Percentiles rank a stretch among this genome's conserved stretches.
Evolutionary conservation across 2,329 filamentous ascomycete species (phyloP).

Genomic region (Neofusicoccum laricinum): DNA sequence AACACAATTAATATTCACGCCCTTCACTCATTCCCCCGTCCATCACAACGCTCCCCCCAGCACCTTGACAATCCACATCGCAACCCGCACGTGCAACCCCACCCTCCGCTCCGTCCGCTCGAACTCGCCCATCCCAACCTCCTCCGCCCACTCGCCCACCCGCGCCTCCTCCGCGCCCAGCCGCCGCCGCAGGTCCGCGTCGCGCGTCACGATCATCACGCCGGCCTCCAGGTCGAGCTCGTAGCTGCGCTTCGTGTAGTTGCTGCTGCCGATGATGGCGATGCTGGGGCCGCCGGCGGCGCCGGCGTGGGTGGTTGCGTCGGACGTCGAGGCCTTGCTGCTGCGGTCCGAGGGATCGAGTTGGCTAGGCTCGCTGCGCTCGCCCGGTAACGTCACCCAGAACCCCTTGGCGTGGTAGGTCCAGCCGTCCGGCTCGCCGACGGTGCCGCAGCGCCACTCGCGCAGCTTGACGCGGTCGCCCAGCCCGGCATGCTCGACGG

Average conservation of each 20-base stretch:
- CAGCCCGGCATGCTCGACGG: conserved; percentile 52
- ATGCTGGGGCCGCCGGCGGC: conserved; percentile 60
- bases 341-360: not conserved
- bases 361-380: conserved; percentile 24
- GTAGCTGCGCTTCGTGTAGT: conserved; percentile 94
- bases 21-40: too few species aligned
- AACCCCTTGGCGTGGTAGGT: conserved; percentile 97
- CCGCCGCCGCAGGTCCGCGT: conserved; percentile 67
- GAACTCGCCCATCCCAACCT: conserved; percentile 74
- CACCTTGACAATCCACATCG: conserved; percentile 89
- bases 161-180: conserved; percentile 78
- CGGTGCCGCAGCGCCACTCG: conserved; percentile 83
- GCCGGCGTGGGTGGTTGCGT: conserved; percentile 43
- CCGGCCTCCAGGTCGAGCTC: conserved; percentile 88
- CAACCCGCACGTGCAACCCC: conserved; percentile 76
- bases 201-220: conserved; percentile 76
- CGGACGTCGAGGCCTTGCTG: not conserved
- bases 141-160: conserved; percentile 70
- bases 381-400: conserved; percentile 72
- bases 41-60: conserved; percentile 78
- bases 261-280: conserved; percentile 84
- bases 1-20: not conserved
- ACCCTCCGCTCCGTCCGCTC: conserved; percentile 78
- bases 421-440: conserved; percentile 81
- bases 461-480: conserved; percentile 66